These are phyloP conservation scores for Diophrys sp. DNA, from an alignment of 73 alveolate genomes.

Conservation along the genomic window DNA sequence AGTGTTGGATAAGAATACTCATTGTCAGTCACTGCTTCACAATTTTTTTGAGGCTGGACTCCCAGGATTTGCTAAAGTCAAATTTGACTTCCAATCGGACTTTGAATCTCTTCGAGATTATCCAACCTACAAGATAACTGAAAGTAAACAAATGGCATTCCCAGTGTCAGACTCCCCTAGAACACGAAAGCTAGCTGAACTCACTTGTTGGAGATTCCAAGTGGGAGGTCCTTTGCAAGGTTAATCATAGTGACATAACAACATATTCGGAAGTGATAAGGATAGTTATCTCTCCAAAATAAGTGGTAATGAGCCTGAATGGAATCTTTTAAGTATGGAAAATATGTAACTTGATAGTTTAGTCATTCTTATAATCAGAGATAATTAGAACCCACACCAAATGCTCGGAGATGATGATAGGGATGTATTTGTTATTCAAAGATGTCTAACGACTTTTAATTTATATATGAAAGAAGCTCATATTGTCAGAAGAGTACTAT, in stretches of 20 bases:
- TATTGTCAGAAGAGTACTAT: too few relatives aligned
- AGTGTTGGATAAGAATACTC: not conserved
- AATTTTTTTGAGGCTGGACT: not conserved
- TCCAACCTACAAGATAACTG: not conserved
- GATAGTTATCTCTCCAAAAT: too few relatives aligned
- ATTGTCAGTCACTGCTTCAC: not conserved
- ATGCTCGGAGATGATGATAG: too few relatives aligned
- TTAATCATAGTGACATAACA: too few relatives aligned
- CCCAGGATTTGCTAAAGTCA: not conserved
- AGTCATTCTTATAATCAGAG: not conserved
- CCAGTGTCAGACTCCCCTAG: not conserved
- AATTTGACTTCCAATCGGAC: not conserved
- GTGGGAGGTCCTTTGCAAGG: not conserved
- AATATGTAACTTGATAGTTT: not conserved
- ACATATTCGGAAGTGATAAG: too few relatives aligned
- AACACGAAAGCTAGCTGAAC: not conserved
- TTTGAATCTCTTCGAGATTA: not conserved
- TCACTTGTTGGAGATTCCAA: not conserved
- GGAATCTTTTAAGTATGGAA: too few relatives aligned
- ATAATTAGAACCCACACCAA: too few relatives aligned
- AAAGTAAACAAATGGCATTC: not conserved
- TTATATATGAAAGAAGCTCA: too few relatives aligned
- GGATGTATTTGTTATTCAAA: too few relatives aligned
- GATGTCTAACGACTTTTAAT: too few relatives aligned
- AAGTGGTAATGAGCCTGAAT: too few relatives aligned